Evolutionary conservation across 805 yeast genomes (phyloP).

Genomic region (Diddensiella transvaalensis): DNA sequence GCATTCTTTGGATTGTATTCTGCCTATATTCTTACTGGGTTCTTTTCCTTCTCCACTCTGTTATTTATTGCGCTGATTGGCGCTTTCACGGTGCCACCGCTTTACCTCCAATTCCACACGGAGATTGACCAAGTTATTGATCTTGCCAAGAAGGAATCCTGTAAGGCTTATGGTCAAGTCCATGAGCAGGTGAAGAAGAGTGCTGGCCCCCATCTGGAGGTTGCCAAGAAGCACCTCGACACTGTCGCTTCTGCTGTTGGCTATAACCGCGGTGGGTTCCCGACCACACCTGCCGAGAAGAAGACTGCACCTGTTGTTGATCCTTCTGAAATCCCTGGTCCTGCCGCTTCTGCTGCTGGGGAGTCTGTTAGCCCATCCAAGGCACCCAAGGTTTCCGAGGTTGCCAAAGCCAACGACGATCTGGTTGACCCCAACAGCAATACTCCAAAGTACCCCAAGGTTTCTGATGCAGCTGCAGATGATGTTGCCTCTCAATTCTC

Average conservation of each 20-base stretch:
- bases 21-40: slow-evolving; percentile 66
- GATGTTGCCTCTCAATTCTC: slow-evolving; percentile 24
- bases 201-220: slow-evolving; percentile 37
- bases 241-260: slow-evolving; percentile 26
- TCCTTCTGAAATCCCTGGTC: slow-evolving; percentile 21
- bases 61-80: slow-evolving; percentile 52
- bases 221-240: slow-evolving; percentile 26
- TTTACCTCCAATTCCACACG: slow-evolving; percentile 69
- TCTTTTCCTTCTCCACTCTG: slow-evolving; percentile 70
- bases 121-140: slow-evolving; percentile 58
- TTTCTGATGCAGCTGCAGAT: slow-evolving; percentile 15
- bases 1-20: slow-evolving; percentile 65
- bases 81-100: slow-evolving; percentile 70
- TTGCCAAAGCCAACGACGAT: slow-evolving; percentile 13
- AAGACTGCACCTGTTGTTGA: slow-evolving; percentile 16
- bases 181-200: slow-evolving; percentile 27
- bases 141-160: slow-evolving; percentile 25
- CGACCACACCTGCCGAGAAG: slow-evolving; percentile 30
- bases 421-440: background rate
- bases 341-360: slow-evolving; percentile 20
- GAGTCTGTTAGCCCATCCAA: slow-evolving; percentile 13
- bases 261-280: slow-evolving; percentile 35
- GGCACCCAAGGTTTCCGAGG: slow-evolving; percentile 15
- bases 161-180: slow-evolving; percentile 24
- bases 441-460: slow-evolving; percentile 10